Evolutionary conservation across 768 basidiomycete species (phyloP).

Genomic region (Boletus tylopilopsis): DNA sequence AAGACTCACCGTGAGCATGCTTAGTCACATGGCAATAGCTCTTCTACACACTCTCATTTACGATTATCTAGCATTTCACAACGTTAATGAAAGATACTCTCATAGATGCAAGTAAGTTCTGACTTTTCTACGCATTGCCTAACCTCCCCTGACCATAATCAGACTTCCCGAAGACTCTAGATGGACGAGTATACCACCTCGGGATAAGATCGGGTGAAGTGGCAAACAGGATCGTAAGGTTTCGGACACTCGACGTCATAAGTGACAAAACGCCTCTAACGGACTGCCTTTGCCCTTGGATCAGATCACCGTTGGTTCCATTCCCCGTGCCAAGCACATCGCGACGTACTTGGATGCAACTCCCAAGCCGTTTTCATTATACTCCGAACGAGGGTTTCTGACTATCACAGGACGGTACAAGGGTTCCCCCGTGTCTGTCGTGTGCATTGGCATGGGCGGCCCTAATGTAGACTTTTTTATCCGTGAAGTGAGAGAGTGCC

Average conservation of each 20-base stretch:
- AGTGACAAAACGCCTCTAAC: not conserved
- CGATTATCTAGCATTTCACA: not conserved
- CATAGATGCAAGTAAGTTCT: constrained; percentile 62
- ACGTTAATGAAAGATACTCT: constrained; percentile 55
- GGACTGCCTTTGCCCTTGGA: constrained; percentile 1
- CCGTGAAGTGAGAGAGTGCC: constrained; percentile 71
- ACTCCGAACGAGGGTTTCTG: constrained; percentile 72
- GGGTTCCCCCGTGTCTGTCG: constrained; percentile 61
- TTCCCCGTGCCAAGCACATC: constrained; percentile 59
- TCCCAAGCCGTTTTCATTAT: constrained; percentile 57
- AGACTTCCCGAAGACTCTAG: constrained; percentile 78
- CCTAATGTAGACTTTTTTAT: constrained; percentile 87
- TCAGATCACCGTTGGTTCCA: constrained; percentile 73
- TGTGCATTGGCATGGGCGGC: constrained; percentile 81
- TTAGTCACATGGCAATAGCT: not conserved
- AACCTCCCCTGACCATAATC: not conserved
- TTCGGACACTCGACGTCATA: not conserved
- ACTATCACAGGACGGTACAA: constrained; percentile 68
- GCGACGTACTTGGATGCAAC: constrained; percentile 57
- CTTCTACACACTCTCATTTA: not conserved
- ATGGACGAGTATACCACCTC: constrained; percentile 76
- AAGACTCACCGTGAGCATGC: constrained; percentile 2
- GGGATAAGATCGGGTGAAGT: constrained; percentile 74
- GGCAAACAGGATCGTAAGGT: constrained; percentile 69
- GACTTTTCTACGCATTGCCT: not conserved